Evolutionary conservation across 2,329 filamentous ascomycete genomes (phyloP), one percentile per base, ranked within the genome.

Genomic region (Fusarium kyushuense): DNA sequence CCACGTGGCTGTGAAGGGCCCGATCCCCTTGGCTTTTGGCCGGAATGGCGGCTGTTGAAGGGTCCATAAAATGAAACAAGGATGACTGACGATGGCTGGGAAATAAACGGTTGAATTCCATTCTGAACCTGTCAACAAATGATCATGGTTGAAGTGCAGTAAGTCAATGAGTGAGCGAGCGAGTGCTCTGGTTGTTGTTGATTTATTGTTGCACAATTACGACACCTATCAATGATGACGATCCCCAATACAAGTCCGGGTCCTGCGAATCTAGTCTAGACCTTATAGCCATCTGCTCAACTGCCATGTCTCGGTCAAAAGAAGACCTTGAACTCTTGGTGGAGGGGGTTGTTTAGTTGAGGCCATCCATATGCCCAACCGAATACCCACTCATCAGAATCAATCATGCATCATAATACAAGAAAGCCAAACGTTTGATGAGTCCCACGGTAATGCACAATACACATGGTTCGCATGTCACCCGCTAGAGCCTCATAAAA

Each of bases 381-480:
- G 19, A 52, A 42, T 29, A 29, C 14, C 46, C 32, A 25, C 14
- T 27, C 21, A 27, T 35, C 7, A 21, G n/a, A 17, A 36, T 4
- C 13, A 19, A 30, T 23, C 41, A 25, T 36, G 40, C 17, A 30
- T 16, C 21, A 36, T 35, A 51, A 23, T 14, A 21, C 17, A 30
- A 36, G 13, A 25, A 23, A 35, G 11, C 14, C n/a, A 17, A 49
- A 19, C 46, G 13, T 38, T 36, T 46, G 59, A 17, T 42, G 38
- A 47, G 56, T 55, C 54, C 60, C 60, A 54, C 40, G 41, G 41
- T 40, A 47, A 65, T 59, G 48, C 47, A 64, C 40, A 52, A 52
- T 51, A 48, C 63, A 66, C 62, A 66, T 66, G 62, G 51, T 42
- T 66, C 51, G 46, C 41, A 62, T 66, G 41, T 36, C 36, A 51